phyloP scores from a whole-genome alignment of 495 filamentous ascomycete species.

The Penicillium atrosanguineum region DNA sequence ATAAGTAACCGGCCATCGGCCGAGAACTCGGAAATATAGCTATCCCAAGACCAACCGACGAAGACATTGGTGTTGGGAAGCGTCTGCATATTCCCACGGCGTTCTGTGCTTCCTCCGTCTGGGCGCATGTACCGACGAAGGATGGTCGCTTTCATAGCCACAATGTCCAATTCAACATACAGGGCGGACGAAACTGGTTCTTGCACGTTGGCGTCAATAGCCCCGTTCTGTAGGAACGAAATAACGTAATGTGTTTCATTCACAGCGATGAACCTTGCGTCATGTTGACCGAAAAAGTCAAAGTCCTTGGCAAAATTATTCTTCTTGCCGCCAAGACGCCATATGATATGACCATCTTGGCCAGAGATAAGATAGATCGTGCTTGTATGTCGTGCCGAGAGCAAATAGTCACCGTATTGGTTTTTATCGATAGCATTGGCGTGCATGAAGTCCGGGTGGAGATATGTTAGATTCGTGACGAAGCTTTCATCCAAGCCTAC shows the following conservation, averaged over 20 bases:
- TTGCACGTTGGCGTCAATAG: conserved; percentile 26
- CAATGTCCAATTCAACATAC: conserved; percentile 9
- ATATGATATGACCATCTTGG: conserved; percentile 49
- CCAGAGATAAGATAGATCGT: conserved; percentile 48
- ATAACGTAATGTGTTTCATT: conserved; percentile 33
- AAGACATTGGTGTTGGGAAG: conserved; percentile 44
- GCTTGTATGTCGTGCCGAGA: conserved; percentile 46
- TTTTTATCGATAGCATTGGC: conserved; percentile 49
- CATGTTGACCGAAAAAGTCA: conserved; percentile 50
- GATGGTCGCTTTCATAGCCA: conserved; percentile 34
- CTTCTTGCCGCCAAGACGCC: conserved; percentile 44
- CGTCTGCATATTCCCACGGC: conserved; percentile 51
- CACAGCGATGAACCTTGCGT: conserved; percentile 41
- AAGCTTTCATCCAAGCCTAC: too few relatives aligned
- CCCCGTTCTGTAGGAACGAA: conserved; percentile 44
- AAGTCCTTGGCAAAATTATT: conserved; percentile 29
- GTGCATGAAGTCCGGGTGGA: too few relatives aligned
- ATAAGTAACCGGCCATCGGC: conserved; percentile 42
- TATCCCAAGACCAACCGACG: conserved; percentile 45
- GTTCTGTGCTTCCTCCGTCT: conserved; percentile 37
- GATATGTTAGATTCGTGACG: too few relatives aligned
- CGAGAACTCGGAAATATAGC: conserved; percentile 48
- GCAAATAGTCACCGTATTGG: conserved; percentile 44
- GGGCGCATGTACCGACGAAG: conserved; percentile 30
- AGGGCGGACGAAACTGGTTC: conserved; percentile 8